Percentiles rank a stretch among this genome's conserved stretches.
Conservation (phyloP, 352 stramenopile genomes). For the Phytopythium boreale region DNA sequence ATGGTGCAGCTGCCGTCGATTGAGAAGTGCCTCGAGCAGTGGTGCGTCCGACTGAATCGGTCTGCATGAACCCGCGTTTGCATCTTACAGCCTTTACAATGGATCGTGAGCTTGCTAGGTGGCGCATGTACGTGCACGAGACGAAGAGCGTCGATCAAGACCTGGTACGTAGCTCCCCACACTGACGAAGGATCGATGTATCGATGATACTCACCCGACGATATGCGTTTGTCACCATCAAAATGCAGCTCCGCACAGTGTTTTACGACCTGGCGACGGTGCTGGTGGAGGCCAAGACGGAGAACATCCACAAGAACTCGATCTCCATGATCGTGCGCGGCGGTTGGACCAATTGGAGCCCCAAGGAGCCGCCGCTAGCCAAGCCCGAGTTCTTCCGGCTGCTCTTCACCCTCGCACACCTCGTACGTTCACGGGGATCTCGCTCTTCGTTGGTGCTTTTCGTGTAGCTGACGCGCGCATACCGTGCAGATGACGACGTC, state of each 20-base stretch:
- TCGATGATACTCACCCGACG: conserved; percentile 1
- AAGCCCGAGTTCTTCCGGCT: conserved; percentile 59
- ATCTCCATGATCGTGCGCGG: conserved; percentile 72
- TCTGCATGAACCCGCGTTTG: too few relatives aligned
- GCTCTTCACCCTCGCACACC: conserved; percentile 69
- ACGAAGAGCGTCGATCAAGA: conserved; percentile 47
- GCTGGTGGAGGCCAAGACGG: conserved; percentile 70
- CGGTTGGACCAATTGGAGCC: conserved; percentile 67
- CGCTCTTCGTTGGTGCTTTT: not conserved
- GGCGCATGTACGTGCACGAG: conserved; percentile 45
- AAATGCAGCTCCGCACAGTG: conserved; percentile 46
- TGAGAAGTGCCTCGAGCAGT: conserved; percentile 70
- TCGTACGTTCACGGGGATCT: conserved; percentile 30
- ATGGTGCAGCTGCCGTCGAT: conserved; percentile 84
- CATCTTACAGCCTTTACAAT: not conserved
- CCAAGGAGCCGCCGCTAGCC: conserved; percentile 49
- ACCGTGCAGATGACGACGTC: conserved; percentile 60
- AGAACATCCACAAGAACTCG: conserved; percentile 76
- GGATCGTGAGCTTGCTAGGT: conserved; percentile 32
- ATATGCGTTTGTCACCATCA: not conserved
- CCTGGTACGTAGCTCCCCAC: conserved; percentile 18
- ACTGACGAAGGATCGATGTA: not conserved
- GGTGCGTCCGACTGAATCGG: conserved; percentile 23
- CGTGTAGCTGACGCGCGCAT: not conserved
- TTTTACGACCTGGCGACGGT: conserved; percentile 75